Evolutionary conservation across 2,329 filamentous ascomycete species (phyloP), one percentile per base, ranked within the genome.

Genomic region (Pseudocercospora cruenta): DNA sequence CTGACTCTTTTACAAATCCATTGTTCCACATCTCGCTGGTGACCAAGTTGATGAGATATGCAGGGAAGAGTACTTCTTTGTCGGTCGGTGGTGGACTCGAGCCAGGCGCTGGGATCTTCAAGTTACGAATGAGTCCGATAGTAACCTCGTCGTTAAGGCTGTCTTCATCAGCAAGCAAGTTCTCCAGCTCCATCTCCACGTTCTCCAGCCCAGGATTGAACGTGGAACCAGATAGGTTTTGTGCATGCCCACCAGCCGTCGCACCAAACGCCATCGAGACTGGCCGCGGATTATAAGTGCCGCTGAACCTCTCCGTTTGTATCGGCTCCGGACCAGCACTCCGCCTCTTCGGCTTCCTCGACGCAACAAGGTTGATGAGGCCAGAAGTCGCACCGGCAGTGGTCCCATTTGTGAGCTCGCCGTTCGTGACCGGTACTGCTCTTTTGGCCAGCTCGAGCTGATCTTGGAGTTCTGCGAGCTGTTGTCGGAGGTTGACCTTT

Each of bases 11-110:
- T 74, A 99, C 95, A 77, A 97, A 99, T 55, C 95, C 95, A 75
- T 99, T 99, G 84, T 99, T 99, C 95, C 95, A 99, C 95, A 99
- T 99, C 83, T 99, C 95, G 16, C 94, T 98, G 12, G 95, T 99
- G 70, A 99, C 95, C 67, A 99, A 86, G 80, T 99, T 99, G 84
- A 99, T 99, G 74, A 99, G 89, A 80, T 98, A 99, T 9, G 95
- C 94, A 36, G 95, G 95, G 90, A 99, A 99, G 60, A 99, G 86
- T 22, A 99, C 94, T 80, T 99, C 95, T 83, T 99, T 99, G 82
- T 99, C 95, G 19, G 93, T 97, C 10, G 95, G 94, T 61, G 94
- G 91, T 21, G 94, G 94, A 61, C 88, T 94, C 36, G 91, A 90
- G 76, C 89, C 92, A 54, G 95, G 94, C 10, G 90, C 89, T 21